These are phyloP conservation scores for Aspergillus caelatus DNA, from an alignment of 2,329 filamentous ascomycete genomes.

Conservation along the genomic window DNA sequence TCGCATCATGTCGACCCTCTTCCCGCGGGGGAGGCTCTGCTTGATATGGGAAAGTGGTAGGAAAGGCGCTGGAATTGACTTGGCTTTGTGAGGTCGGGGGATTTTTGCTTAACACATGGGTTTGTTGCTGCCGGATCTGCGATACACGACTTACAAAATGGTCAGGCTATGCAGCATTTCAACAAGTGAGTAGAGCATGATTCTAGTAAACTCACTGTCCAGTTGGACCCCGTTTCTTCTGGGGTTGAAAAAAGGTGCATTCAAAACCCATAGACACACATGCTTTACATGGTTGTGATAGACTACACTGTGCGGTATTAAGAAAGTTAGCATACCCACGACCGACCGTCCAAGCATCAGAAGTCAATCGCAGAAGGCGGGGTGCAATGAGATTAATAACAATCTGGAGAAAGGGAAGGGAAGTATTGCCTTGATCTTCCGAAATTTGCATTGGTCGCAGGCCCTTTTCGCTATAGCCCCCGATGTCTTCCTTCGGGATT, in stretches of 20 bases:
- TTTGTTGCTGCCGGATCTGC: conserved; percentile 42
- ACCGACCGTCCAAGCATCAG: conserved; percentile 1
- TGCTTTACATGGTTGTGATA: conserved; percentile 42
- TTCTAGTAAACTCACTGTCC: conserved; percentile 34
- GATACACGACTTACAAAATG: conserved; percentile 35
- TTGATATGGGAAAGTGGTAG: conserved; percentile 28
- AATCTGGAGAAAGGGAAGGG: not conserved
- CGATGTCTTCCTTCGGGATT: conserved; percentile 26
- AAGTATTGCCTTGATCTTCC: conserved; percentile 39
- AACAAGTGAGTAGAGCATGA: not conserved
- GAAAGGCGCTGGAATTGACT: conserved; percentile 18
- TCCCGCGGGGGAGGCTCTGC: conserved; percentile 22
- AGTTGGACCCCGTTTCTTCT: conserved; percentile 46
- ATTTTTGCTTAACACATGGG: conserved; percentile 20
- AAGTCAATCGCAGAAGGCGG: not conserved
- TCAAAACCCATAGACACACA: conserved; percentile 43
- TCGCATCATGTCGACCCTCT: conserved; percentile 22
- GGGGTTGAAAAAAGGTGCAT: conserved; percentile 46
- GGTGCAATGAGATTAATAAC: not conserved
- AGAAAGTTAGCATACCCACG: conserved; percentile 5
- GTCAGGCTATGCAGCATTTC: conserved; percentile 4
- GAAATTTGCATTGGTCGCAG: conserved; percentile 47
- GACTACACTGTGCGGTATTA: conserved; percentile 36
- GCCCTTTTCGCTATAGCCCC: conserved; percentile 37
- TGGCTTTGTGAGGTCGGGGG: conserved; percentile 13